Conservation (phyloP, 2,329 filamentous ascomycete species). For the Hirsutella rhossiliensis region DNA sequence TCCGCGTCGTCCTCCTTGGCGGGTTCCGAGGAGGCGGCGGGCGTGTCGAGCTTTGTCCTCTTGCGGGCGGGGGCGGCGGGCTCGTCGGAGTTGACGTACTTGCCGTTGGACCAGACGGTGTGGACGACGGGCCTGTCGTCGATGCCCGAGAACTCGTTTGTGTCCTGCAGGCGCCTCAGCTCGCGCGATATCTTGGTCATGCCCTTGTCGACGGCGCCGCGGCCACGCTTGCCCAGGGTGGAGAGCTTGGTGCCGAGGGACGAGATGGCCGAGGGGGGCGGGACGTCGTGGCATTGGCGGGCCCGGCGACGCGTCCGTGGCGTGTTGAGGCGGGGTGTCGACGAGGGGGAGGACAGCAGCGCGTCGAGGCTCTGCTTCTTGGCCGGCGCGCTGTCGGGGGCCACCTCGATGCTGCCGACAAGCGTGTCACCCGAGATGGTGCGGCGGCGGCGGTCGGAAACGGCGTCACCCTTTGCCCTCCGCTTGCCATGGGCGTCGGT, state of each 20-base stretch:
- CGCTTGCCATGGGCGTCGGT: constrained; percentile 48
- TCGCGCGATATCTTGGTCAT: constrained; percentile 41
- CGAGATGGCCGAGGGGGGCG: constrained; percentile 19
- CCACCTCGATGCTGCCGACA: constrained; percentile 13
- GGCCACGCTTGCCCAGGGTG: constrained; percentile 47
- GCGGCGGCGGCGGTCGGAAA: constrained; percentile 30
- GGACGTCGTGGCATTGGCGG: constrained; percentile 28
- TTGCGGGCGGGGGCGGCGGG: constrained; percentile 25
- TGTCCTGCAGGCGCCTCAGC: constrained; percentile 46
- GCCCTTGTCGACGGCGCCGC: constrained; percentile 38
- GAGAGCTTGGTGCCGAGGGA: constrained; percentile 35
- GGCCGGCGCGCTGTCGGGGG: constrained; percentile 6
- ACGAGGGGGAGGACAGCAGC: neutral
- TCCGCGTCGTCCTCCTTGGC: constrained; percentile 25
- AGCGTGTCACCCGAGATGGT: constrained; percentile 30
- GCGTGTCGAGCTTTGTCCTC: constrained; percentile 15
- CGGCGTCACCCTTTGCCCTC: constrained; percentile 37
- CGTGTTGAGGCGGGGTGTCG: neutral
- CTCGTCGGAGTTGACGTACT: constrained; percentile 38
- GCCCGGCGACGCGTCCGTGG: constrained; percentile 21
- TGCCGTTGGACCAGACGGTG: constrained; percentile 54
- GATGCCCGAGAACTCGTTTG: constrained; percentile 48
- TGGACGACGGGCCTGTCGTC: constrained; percentile 45
- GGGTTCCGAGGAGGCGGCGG: constrained; percentile 16
- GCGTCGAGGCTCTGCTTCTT: neutral